phyloP scores from a whole-genome alignment of 768 basidiomycete genomes.

The Lactarius sp. region DNA sequence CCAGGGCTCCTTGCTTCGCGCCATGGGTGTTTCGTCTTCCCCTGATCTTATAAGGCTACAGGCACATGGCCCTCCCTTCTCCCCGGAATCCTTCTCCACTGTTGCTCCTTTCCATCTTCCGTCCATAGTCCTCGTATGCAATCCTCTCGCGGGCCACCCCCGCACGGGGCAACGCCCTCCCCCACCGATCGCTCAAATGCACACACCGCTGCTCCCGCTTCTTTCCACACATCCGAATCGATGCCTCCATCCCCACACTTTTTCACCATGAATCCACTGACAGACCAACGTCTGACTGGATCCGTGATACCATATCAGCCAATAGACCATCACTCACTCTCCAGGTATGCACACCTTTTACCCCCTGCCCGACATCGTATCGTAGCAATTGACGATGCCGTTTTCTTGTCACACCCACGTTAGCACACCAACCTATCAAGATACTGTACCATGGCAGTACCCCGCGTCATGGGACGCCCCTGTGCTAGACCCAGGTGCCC shows the following conservation, averaged over 20 bases:
- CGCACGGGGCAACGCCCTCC: constrained; percentile 12
- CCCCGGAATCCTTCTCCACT: constrained; percentile 5
- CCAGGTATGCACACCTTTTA: neutral
- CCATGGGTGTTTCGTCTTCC: constrained; percentile 2
- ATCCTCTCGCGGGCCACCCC: constrained; percentile 16
- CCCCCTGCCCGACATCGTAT: neutral
- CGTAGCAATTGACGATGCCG: neutral
- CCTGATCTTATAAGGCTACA: constrained; percentile 10
- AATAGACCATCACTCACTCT: constrained; percentile 12
- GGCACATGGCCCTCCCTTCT: constrained; percentile 11
- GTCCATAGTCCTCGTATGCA: constrained; percentile 7
- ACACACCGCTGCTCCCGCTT: neutral
- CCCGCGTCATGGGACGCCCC: constrained; percentile 6
- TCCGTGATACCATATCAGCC: constrained; percentile 15
- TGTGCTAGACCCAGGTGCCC: constrained; percentile 1
- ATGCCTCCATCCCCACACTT: neutral
- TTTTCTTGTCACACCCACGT: neutral
- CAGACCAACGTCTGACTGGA: constrained; percentile 17
- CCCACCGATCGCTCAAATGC: constrained; percentile 11
- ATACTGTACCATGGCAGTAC: constrained; percentile 14
- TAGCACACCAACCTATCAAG: constrained; percentile 13
- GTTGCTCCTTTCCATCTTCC: neutral
- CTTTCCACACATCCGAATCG: constrained; percentile 11
- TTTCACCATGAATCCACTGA: constrained; percentile 9
- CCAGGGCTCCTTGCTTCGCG: neutral